phyloP scores from a whole-genome alignment of 2,329 filamentous ascomycete species.

The Apiospora arundinis region DNA sequence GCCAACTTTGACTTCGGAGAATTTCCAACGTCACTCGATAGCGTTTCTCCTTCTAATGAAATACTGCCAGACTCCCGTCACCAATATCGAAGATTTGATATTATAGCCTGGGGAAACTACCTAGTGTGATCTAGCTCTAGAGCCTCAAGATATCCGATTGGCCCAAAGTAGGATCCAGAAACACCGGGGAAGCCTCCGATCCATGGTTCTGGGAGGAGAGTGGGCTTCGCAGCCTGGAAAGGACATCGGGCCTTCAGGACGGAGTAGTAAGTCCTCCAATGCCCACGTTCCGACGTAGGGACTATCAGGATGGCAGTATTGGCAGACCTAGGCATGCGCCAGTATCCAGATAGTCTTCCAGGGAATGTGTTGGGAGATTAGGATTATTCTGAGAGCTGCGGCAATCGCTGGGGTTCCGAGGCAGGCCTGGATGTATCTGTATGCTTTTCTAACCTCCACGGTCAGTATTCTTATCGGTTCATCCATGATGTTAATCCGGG shows the following conservation, averaged over 20 bases:
- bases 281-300: neutral
- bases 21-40: neutral
- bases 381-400: neutral
- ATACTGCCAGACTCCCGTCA: neutral
- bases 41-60: no score
- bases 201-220: neutral
- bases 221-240: no score
- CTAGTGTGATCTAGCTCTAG: no score
- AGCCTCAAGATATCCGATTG: neutral
- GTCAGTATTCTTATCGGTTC: neutral
- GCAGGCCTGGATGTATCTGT: neutral
- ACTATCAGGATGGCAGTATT: neutral
- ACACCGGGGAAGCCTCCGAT: neutral
- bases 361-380: no score
- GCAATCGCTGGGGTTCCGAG: neutral
- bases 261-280: no score
- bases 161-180: neutral
- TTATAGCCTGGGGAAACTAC: neutral
- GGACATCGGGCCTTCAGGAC: neutral
- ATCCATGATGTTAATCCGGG: neutral
- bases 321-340: neutral
- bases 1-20: neutral
- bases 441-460: no score
- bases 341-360: neutral
- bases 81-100: neutral